These are phyloP conservation scores for Suillus plorans DNA, from an alignment of 768 basidiomycete genomes.

Conservation along the genomic window DNA sequence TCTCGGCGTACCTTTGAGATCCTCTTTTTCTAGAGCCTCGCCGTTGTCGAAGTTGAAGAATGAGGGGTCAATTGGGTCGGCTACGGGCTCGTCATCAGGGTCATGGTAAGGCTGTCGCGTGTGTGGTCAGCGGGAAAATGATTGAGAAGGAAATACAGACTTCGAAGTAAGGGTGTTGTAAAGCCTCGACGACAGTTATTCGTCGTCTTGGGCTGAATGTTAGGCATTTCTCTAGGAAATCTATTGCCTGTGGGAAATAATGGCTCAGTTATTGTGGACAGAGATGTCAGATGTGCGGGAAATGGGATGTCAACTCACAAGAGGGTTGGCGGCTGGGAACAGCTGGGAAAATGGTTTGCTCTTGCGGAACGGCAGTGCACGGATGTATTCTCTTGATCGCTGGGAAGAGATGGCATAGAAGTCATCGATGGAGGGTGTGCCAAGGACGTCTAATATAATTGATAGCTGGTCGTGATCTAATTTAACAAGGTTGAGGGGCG, in stretches of 20 bases:
- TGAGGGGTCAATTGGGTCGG: constrained; percentile 68
- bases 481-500: not conserved
- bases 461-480: constrained; percentile 91
- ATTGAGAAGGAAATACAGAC: constrained; percentile 37
- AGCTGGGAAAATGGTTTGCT: constrained; percentile 67
- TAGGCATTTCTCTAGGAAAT: constrained; percentile 76
- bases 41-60: constrained; percentile 87
- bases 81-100: constrained; percentile 83
- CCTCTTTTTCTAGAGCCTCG: constrained; percentile 60
- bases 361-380: constrained; percentile 85
- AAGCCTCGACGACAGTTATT: constrained; percentile 83
- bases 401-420: constrained; percentile 89
- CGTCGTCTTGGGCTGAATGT: constrained; percentile 86
- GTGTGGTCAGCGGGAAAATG: not conserved
- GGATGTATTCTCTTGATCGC: constrained; percentile 81
- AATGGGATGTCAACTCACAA: constrained; percentile 38
- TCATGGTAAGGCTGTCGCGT: constrained; percentile 79
- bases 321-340: constrained; percentile 73
- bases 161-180: constrained; percentile 87
- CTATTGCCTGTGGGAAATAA: constrained; percentile 52
- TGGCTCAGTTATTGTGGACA: not conserved
- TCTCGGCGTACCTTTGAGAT: constrained; percentile 56
- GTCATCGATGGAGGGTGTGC: constrained; percentile 87
- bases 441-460: constrained; percentile 92
- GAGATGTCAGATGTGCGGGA: not conserved